phyloP scores from a whole-genome alignment of 2,329 filamentous ascomycete genomes.

The Dendrostoma leiphaemia region DNA sequence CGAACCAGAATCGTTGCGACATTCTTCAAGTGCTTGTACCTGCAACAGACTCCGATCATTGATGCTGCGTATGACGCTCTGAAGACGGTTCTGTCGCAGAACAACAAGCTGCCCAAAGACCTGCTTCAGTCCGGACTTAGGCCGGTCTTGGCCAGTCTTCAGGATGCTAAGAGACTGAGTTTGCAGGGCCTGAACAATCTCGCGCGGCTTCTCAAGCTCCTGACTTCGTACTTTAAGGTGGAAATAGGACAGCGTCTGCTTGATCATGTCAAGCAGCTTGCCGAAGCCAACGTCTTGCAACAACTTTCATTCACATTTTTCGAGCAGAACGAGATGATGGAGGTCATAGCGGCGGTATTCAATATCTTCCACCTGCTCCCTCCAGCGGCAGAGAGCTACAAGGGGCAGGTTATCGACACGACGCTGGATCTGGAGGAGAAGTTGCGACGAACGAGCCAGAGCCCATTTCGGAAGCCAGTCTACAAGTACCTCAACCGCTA shows the following conservation, averaged over 20 bases:
- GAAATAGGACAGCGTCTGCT: constrained; percentile 93
- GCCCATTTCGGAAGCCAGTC: constrained; percentile 85
- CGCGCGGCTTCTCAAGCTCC: constrained; percentile 79
- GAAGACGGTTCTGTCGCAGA: constrained; percentile 82
- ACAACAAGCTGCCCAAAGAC: constrained; percentile 91
- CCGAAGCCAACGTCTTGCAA: constrained; percentile 76
- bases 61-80: constrained; percentile 90
- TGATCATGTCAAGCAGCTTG: constrained; percentile 89
- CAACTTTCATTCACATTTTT: constrained; percentile 93
- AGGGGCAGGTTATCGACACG: constrained; percentile 83
- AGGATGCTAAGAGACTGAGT: constrained; percentile 86
- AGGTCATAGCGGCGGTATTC: constrained; percentile 90
- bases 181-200: constrained; percentile 89
- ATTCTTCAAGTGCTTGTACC: constrained; percentile 97
- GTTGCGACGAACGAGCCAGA: constrained; percentile 81
- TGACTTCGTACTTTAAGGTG: constrained; percentile 99
- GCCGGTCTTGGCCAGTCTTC: constrained; percentile 93
- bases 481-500: constrained; percentile 95
- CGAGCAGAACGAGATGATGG: constrained; percentile 90
- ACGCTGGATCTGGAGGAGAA: constrained; percentile 87
- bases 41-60: constrained; percentile 87
- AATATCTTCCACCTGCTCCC: constrained; percentile 98
- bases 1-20: constrained; percentile 79
- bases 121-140: constrained; percentile 89
- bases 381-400: constrained; percentile 83